Base-by-base conservation (phyloP, 2,329 filamentous ascomycete genomes). In the Phoma sp. region DNA sequence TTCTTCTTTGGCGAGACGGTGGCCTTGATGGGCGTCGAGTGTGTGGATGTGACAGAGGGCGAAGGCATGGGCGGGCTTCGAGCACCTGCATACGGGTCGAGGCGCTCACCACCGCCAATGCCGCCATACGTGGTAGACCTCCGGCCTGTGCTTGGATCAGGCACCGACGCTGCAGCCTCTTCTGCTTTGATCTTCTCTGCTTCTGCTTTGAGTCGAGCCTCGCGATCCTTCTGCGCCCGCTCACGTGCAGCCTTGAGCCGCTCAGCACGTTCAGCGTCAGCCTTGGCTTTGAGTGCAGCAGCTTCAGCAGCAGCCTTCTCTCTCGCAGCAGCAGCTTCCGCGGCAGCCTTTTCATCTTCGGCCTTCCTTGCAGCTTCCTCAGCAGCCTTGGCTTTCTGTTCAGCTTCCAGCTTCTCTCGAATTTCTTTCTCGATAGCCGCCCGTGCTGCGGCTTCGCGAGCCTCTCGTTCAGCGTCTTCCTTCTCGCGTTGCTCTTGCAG, bases 71-170 rank as follows among this genome's bases (percentile, higher is more conserved):
- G 62, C 38, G 58, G 56, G 82, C 85, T 64, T 82, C 86, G 65
- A 82, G 85, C 62, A 30, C 71, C 70, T 5, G 87, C 87, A 83
- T 88, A 90, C 62, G 86, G 86, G 73, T 86, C 89, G 44, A 82
- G 87, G 74, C 82, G 86, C 73, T 90, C 88, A 45, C 88, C 88
- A 22, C 87, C 83, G 29, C 85, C 82, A 11, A 71, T 49, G 22
- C 70, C 70, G 29, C 71, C 49, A 83, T 74, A 75, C 7, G 72
- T 69, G 10, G 69, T 68, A 25, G 68, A 71, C 9, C 71, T 69
- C 36, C 70, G 68, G n/a, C 56, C 60, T 23, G 64, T 42, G 6
- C 52, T 58, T 32, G 63, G 47, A 7, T 67, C 64, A n/a, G 61
- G 61, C 10, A 45, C 51, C 2, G 65, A 58, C 4, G 64, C 62